Conservation (phyloP, 2,329 filamentous ascomycete genomes). For the Phialemoniopsis sp. region DNA sequence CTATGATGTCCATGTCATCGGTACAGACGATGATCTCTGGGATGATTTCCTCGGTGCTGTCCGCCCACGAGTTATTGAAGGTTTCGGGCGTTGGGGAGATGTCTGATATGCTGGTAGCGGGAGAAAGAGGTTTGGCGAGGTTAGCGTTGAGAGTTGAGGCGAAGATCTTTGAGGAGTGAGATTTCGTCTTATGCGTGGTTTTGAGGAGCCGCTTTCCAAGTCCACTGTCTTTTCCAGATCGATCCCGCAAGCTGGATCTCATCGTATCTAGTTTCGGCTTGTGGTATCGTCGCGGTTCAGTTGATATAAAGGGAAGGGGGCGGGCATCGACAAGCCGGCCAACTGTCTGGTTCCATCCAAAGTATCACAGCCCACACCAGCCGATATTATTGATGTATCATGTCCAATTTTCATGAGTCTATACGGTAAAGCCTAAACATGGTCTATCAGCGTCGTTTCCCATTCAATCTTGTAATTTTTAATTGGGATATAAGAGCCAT, state of each 20-base stretch:
- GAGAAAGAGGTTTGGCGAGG: conserved; percentile 10
- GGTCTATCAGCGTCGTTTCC: too few species aligned
- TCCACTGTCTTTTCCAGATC: conserved; percentile 25
- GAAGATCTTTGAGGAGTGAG: conserved; percentile 19
- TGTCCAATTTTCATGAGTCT: too few species aligned
- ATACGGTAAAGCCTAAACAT: too few species aligned
- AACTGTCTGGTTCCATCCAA: too few species aligned
- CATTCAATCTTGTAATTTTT: too few species aligned
- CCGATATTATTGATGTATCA: too few species aligned
- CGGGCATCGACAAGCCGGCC: too few species aligned
- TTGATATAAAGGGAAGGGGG: background rate
- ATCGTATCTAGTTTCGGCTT: conserved; percentile 15
- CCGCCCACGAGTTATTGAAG: conserved; percentile 3
- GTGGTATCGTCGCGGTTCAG: background rate
- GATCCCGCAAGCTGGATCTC: conserved; percentile 24
- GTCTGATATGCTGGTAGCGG: conserved; percentile 9
- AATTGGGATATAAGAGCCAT: too few species aligned
- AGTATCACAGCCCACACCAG: too few species aligned
- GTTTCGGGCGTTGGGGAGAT: conserved; percentile 3
- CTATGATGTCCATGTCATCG: conserved; percentile 32
- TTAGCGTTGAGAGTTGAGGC: conserved; percentile 10
- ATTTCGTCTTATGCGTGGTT: conserved; percentile 19
- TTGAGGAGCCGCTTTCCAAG: conserved; percentile 25
- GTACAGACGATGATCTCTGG: conserved; percentile 42
- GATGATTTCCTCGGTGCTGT: conserved; percentile 23